Conservation (phyloP, 192 early-diverging fungal genomes). For the Mortierella claussenii region DNA sequence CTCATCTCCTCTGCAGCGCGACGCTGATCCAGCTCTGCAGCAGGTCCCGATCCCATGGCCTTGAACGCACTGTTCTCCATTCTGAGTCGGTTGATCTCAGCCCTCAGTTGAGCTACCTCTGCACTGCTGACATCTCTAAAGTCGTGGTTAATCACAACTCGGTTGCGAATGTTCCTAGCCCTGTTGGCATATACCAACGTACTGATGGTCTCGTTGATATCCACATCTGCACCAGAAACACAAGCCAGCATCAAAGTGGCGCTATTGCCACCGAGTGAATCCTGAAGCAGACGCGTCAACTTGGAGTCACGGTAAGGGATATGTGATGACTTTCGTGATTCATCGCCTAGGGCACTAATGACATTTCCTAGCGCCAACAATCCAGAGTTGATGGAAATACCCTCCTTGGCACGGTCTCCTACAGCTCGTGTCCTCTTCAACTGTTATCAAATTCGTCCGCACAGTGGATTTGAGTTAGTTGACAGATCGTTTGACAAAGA, state of each 20-base stretch:
- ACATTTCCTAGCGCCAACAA: slow-evolving; percentile 96
- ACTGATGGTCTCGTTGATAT: slow-evolving; percentile 92
- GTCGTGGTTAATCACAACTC: slow-evolving; percentile 69
- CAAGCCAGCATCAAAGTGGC: slow-evolving; percentile 97
- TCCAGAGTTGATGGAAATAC: slow-evolving; percentile 97
- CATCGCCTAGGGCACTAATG: slow-evolving; percentile 93
- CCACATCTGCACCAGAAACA: slow-evolving; percentile 85
- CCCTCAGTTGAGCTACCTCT: slow-evolving; percentile 65
- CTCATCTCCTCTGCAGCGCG: slow-evolving; percentile 57
- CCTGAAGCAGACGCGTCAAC: slow-evolving; percentile 96
- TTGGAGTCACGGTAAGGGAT: slow-evolving; percentile 98
- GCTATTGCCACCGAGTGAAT: slow-evolving; percentile 94
- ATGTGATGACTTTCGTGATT: slow-evolving; percentile 70
- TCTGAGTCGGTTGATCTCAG: slow-evolving; percentile 61
- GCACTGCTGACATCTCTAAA: slow-evolving; percentile 57
- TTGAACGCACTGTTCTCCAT: slow-evolving; percentile 60
- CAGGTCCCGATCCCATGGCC: slow-evolving; percentile 54
- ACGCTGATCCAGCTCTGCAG: slow-evolving; percentile 32
- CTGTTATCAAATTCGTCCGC: too few species aligned
- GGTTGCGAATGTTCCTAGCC: slow-evolving; percentile 95
- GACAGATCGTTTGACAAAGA: too few species aligned
- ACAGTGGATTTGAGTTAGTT: too few species aligned
- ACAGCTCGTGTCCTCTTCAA: slow-evolving; percentile 92
- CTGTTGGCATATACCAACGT: slow-evolving; percentile 97
- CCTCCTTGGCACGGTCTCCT: slow-evolving; percentile 94